These are phyloP conservation scores for Earliella scabrosa DNA, from an alignment of 1,284 basidiomycete species.

Conservation along the genomic window DNA sequence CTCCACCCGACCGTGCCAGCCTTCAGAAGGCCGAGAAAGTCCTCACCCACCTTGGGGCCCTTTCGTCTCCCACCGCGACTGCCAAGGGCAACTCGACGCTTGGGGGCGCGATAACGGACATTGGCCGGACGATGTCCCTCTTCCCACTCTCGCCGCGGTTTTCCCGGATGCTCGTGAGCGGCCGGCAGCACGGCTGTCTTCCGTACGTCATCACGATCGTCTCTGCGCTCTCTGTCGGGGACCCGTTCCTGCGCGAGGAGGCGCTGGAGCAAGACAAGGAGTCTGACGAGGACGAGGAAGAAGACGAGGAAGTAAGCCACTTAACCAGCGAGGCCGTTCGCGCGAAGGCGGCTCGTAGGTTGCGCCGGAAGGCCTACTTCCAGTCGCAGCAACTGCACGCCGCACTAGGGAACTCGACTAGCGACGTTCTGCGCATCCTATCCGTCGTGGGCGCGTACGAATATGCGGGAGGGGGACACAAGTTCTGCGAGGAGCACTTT, in stretches of 20 bases:
- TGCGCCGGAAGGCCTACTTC: slow-evolving; percentile 78
- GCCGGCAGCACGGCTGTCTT: slow-evolving; percentile 90
- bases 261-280: slow-evolving; percentile 51
- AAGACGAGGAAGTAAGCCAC: slow-evolving; percentile 51
- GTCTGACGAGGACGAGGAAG: slow-evolving; percentile 44
- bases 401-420: slow-evolving; percentile 82
- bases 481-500: slow-evolving; percentile 91
- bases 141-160: slow-evolving; percentile 95
- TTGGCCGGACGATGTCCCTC: slow-evolving; percentile 90
- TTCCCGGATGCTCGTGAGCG: slow-evolving; percentile 93
- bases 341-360: slow-evolving; percentile 70
- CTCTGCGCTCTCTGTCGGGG: slow-evolving; percentile 92
- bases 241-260: slow-evolving; percentile 93
- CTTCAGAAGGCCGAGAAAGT: slow-evolving; percentile 85
- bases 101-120: slow-evolving; percentile 80
- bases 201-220: slow-evolving; percentile 94
- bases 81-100: slow-evolving; percentile 36
- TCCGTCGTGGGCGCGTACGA: slow-evolving; percentile 97
- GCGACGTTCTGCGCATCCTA: slow-evolving; percentile 89
- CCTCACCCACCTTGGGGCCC: slow-evolving; percentile 85
- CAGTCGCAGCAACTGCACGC: slow-evolving; percentile 82
- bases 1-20: slow-evolving; percentile 85
- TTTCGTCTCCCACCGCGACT: slow-evolving; percentile 43
- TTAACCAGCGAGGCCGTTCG: slow-evolving; percentile 63
- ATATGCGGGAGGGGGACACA: slow-evolving; percentile 78